Evolutionary conservation across 768 basidiomycete species (phyloP).

Genomic region (Chalciporus piperatus): DNA sequence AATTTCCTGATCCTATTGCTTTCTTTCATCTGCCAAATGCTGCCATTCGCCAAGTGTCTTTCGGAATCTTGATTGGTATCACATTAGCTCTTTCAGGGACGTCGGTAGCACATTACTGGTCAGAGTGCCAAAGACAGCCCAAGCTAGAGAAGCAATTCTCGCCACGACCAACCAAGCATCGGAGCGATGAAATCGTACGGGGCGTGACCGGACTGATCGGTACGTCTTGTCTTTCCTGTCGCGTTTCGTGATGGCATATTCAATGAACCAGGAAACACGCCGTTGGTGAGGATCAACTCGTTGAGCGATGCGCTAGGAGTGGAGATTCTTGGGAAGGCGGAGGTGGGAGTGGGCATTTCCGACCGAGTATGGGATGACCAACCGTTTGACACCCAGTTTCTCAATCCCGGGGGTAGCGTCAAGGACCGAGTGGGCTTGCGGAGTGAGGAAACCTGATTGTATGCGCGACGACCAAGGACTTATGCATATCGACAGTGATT

Average conservation of each 20-base stretch:
- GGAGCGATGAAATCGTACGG: slow-evolving; percentile 73
- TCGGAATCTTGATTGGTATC: slow-evolving; percentile 69
- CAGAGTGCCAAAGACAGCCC: slow-evolving; percentile 46
- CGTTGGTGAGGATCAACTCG: slow-evolving; percentile 86
- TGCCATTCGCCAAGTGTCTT: slow-evolving; percentile 35
- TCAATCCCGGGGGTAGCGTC: slow-evolving; percentile 97
- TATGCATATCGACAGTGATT: slow-evolving; percentile 62
- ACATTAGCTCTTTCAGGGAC: slow-evolving; percentile 73
- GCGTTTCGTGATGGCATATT: neutral
- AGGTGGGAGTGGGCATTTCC: slow-evolving; percentile 45
- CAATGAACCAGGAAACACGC: slow-evolving; percentile 76
- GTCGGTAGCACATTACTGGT: slow-evolving; percentile 54
- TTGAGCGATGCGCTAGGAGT: slow-evolving; percentile 88
- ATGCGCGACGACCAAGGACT: neutral
- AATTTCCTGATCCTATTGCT: slow-evolving; percentile 7
- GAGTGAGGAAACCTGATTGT: slow-evolving; percentile 48
- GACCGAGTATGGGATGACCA: neutral
- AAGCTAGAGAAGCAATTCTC: slow-evolving; percentile 28
- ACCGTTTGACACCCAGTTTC: slow-evolving; percentile 59
- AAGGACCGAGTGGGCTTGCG: slow-evolving; percentile 96
- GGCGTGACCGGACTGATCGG: slow-evolving; percentile 88
- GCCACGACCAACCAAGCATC: slow-evolving; percentile 62
- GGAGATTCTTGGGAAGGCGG: slow-evolving; percentile 94
- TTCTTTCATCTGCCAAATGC: slow-evolving; percentile 23
- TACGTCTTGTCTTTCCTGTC: slow-evolving; percentile 31